phyloP scores from a whole-genome alignment of 139 green algal species.

The Trebouxia sp. region DNA sequence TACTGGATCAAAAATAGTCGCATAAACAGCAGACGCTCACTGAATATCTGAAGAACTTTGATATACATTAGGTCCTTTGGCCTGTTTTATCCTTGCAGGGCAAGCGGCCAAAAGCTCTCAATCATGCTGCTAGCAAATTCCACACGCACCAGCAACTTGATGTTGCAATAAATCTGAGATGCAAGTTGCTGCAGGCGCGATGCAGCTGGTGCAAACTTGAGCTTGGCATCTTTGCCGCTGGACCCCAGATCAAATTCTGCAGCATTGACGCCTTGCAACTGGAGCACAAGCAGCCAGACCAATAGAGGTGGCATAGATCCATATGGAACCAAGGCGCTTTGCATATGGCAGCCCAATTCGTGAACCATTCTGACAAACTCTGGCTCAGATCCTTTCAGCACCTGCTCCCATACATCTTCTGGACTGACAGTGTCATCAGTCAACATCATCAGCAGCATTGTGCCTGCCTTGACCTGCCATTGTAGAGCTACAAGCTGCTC shows the following conservation, averaged over 20 bases:
- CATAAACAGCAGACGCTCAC: too few relatives aligned
- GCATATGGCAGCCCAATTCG: constrained; percentile 6
- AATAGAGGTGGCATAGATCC: not conserved
- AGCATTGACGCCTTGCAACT: constrained; percentile 6
- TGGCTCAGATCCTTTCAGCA: constrained; percentile 14
- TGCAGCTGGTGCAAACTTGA: constrained; percentile 21
- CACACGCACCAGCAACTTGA: not conserved
- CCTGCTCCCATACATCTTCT: constrained; percentile 14
- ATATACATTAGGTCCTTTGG: too few relatives aligned
- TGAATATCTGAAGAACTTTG: too few relatives aligned
- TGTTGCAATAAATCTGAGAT: constrained; percentile 8
- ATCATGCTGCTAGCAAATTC: constrained; percentile 19
- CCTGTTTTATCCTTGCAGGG: not conserved
- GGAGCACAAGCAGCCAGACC: constrained; percentile 3
- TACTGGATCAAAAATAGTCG: too few relatives aligned
- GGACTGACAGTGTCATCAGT: constrained; percentile 7
- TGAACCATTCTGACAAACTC: constrained; percentile 3
- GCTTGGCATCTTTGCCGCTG: constrained; percentile 15
- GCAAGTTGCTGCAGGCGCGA: not conserved
- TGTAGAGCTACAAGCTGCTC: constrained; percentile 12
- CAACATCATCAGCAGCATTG: constrained; percentile 2
- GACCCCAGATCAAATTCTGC: constrained; percentile 4
- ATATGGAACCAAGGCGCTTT: constrained; percentile 4
- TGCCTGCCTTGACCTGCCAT: constrained; percentile 22
- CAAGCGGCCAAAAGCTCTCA: constrained; percentile 11